Percentiles rank a stretch among this genome's conserved stretches.
Evolutionary conservation across 768 basidiomycete genomes (phyloP).

Genomic region (Tephrocybe sp.): DNA sequence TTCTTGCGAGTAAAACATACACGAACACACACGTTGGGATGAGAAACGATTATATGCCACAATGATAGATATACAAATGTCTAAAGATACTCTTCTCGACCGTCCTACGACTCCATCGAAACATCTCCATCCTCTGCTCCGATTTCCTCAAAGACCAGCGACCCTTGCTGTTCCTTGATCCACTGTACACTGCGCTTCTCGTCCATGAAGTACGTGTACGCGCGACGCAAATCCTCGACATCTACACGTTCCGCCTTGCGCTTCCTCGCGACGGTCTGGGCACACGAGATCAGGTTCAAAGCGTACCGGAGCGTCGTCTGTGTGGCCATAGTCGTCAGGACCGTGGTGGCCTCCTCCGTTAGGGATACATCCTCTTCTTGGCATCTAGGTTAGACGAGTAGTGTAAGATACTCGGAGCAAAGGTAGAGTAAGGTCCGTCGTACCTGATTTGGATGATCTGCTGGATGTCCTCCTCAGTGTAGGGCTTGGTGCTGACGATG

Average conservation of each 20-base stretch:
- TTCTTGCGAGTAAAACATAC: no score
- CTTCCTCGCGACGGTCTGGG: conserved; percentile 80
- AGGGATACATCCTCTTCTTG: conserved; percentile 95
- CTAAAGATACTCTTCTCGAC: background rate
- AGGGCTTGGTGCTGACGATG: conserved; percentile 92
- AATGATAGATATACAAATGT: conserved; percentile 4
- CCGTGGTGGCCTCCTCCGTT: conserved; percentile 64
- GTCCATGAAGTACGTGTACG: conserved; percentile 90
- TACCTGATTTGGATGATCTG: conserved; percentile 94
- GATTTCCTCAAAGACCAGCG: conserved; percentile 74
- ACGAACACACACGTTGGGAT: no score
- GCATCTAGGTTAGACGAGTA: conserved; percentile 49
- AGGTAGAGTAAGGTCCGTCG: conserved; percentile 19
- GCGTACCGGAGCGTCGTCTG: conserved; percentile 93
- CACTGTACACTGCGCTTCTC: conserved; percentile 91
- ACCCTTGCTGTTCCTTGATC: conserved; percentile 82
- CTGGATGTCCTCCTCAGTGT: conserved; percentile 77
- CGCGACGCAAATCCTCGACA: conserved; percentile 80
- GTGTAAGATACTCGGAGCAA: background rate
- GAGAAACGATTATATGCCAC: conserved; percentile 4
- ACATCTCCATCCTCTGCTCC: conserved; percentile 34
- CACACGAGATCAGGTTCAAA: conserved; percentile 92
- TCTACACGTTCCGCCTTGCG: conserved; percentile 81
- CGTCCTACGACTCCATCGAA: conserved; percentile 25
- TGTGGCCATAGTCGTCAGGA: conserved; percentile 86